Conservation (phyloP, 2,329 filamentous ascomycete species). For the Thelonectria discophora region DNA sequence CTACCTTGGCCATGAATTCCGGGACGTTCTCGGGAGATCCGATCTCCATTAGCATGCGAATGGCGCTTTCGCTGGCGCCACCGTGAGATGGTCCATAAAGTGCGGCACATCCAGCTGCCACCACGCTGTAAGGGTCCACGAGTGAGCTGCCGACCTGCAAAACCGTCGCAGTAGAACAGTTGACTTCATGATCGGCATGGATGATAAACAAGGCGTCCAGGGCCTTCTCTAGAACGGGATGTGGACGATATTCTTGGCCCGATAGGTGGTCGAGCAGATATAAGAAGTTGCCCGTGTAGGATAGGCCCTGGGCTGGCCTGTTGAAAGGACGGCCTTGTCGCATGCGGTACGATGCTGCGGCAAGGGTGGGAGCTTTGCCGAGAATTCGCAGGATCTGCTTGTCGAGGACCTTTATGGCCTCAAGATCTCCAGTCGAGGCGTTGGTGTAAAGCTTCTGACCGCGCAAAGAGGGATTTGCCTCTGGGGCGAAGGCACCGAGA, state of each 20-base stretch:
- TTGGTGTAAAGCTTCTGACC: slow-evolving; percentile 61
- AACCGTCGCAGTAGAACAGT: slow-evolving; percentile 64
- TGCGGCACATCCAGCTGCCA: slow-evolving; percentile 61
- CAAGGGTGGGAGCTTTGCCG: slow-evolving; percentile 60
- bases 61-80: slow-evolving; percentile 66
- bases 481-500: slow-evolving; percentile 58
- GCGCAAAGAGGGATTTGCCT: slow-evolving; percentile 59
- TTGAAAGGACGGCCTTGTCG: slow-evolving; percentile 61
- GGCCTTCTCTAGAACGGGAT: slow-evolving; percentile 59
- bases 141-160: slow-evolving; percentile 65
- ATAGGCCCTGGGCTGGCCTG: slow-evolving; percentile 56
- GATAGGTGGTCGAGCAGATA: slow-evolving; percentile 63
- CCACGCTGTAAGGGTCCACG: slow-evolving; percentile 64
- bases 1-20: slow-evolving; percentile 58
- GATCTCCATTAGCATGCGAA: slow-evolving; percentile 62
- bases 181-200: slow-evolving; percentile 68
- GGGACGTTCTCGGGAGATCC: slow-evolving; percentile 61
- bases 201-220: slow-evolving; percentile 64
- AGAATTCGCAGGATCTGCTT: slow-evolving; percentile 63
- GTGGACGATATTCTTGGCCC: slow-evolving; percentile 55
- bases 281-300: slow-evolving; percentile 64
- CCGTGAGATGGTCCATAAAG: slow-evolving; percentile 67
- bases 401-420: slow-evolving; percentile 56
- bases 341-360: slow-evolving; percentile 62
- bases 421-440: slow-evolving; percentile 52